Base-by-base conservation (phyloP, 805 yeast species). In the Tetrapisispora namnaoensis region DNA sequence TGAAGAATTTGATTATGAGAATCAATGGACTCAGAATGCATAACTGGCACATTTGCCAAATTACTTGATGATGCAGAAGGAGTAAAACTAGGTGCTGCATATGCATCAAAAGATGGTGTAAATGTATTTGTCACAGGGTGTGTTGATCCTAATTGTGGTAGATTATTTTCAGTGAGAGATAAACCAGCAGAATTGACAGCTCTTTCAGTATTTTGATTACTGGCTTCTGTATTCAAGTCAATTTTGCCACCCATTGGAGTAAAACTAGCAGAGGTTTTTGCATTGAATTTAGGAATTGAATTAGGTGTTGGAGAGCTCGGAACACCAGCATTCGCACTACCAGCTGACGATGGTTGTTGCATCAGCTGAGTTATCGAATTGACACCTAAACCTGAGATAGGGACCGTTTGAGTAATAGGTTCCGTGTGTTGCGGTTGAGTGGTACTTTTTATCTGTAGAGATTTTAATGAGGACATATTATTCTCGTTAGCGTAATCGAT, bases 401-500 rank as follows among this genome's bases (percentile, higher is more conserved):
- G 44, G 14, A 42, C 30, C 18, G 37, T 14, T 17, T 40, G 42
- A 24, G 34, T 27, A 9, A 27, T 9, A 3, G 42, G 8, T 8
- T 22, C 34, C 18, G 16, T 16, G 17, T 2, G n/a, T 28, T 28
- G n/a, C 13, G 9, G 4, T 35, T 32, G 45, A 6, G 7, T 18
- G 1, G 13, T 11, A 8, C 32, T 21, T 21, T 42, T 28, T 28
- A 32, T 28, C 36, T 18, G 41, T 42, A 18, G 27, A 36, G 14
- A 37, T 28, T 16, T 42, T 24, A 47, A 37, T 27, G 37, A 27
- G 4, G 16, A 6, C 20, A 60, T 58, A 43, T 68, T 70, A 38
- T 62, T 67, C 50, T 77, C 83, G 63, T 86, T 95, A 61, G 86
- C 87, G 2, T 82, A 83, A 62, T 95, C 88, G 13, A 95, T 95